phyloP scores from a whole-genome alignment of 2,329 filamentous ascomycete species.

The Rutstroemia sp. region DNA sequence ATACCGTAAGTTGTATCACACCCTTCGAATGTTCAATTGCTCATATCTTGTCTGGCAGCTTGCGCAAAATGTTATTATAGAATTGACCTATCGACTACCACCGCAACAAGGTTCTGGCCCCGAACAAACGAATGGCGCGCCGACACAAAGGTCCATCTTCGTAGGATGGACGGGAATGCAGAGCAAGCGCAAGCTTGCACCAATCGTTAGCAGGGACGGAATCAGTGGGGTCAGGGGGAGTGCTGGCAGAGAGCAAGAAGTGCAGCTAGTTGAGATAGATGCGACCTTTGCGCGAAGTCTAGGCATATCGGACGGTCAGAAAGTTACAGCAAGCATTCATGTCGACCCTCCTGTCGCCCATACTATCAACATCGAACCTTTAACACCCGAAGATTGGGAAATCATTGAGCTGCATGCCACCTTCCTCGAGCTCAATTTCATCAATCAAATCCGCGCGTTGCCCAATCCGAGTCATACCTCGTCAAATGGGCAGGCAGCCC shows the following conservation, averaged over 20 bases:
- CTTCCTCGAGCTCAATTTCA: constrained; percentile 88
- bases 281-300: constrained; percentile 72
- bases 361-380: constrained; percentile 92
- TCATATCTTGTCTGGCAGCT: constrained; percentile 43
- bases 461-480: constrained; percentile 70
- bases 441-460: constrained; percentile 86
- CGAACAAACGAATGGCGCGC: constrained; percentile 38
- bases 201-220: constrained; percentile 68
- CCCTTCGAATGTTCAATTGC: not conserved
- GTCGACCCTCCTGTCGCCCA: constrained; percentile 85
- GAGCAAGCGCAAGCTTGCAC: constrained; percentile 73
- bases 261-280: constrained; percentile 77
- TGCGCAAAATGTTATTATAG: constrained; percentile 92
- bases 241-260: constrained; percentile 64
- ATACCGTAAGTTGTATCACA: constrained; percentile 59
- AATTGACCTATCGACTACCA: constrained; percentile 68
- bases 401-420: constrained; percentile 96
- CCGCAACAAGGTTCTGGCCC: constrained; percentile 36
- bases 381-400: constrained; percentile 96
- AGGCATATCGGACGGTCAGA: constrained; percentile 74
- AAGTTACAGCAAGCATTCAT: constrained; percentile 65
- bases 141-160: constrained; percentile 64
- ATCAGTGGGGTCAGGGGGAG: constrained; percentile 51
- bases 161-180: constrained; percentile 98
- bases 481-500: constrained; percentile 41